Percentiles rank a stretch among this genome's conserved stretches.
Evolutionary conservation across 2,329 filamentous ascomycete genomes (phyloP).

Genomic region (Xylariaceae sp.): DNA sequence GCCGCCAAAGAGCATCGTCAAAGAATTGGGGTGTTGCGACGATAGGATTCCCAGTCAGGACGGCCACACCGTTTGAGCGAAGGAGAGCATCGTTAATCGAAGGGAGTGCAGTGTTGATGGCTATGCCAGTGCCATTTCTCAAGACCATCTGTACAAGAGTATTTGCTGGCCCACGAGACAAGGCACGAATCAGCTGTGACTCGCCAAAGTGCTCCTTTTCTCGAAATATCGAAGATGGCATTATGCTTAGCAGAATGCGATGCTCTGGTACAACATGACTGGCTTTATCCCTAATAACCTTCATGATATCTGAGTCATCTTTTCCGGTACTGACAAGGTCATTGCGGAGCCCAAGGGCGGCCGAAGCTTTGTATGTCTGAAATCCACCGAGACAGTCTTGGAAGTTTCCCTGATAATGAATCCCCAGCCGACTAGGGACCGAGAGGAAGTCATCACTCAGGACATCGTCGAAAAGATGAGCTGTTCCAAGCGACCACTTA

Average conservation of each 20-base stretch:
- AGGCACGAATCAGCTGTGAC: constrained; percentile 71
- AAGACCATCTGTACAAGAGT: constrained; percentile 71
- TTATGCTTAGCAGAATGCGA: constrained; percentile 80
- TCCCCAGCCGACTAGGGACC: constrained; percentile 87
- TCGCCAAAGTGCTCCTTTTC: constrained; percentile 80
- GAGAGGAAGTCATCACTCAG: constrained; percentile 90
- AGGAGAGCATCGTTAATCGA: constrained; percentile 88
- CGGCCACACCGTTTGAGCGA: constrained; percentile 76
- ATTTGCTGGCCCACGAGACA: constrained; percentile 72
- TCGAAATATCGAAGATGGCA: constrained; percentile 77
- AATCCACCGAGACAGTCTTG: constrained; percentile 96
- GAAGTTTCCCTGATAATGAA: constrained; percentile 92
- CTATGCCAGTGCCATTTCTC: constrained; percentile 75
- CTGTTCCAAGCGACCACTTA: constrained; percentile 86
- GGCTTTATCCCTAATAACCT: constrained; percentile 83
- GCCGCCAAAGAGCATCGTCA: constrained; percentile 89
- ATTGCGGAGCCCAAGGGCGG: constrained; percentile 85
- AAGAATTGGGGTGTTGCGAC: constrained; percentile 80
- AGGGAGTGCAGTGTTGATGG: constrained; percentile 85
- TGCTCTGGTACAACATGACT: constrained; percentile 79
- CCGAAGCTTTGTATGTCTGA: constrained; percentile 93
- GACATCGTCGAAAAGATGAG: constrained; percentile 84
- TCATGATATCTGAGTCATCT: constrained; percentile 87
- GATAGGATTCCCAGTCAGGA: constrained; percentile 81
- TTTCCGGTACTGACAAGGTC: constrained; percentile 88